Percentiles rank a stretch among this genome's conserved stretches.
phyloP scores from a whole-genome alignment of 805 yeast genomes.

The Candida stauntonica region DNA sequence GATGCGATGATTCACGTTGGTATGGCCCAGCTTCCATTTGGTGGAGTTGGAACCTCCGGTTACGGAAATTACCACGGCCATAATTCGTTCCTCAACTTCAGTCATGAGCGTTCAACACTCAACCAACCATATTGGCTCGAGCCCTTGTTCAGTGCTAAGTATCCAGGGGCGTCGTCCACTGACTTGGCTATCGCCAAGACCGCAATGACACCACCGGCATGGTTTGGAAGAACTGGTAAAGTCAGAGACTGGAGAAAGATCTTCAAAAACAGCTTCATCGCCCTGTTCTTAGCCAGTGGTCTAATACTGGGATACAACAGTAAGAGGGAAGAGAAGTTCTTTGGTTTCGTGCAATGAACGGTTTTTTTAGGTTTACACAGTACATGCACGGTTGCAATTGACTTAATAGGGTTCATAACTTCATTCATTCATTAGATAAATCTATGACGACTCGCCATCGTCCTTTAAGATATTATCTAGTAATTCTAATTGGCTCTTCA shows the following conservation, averaged over 20 bases:
- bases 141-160: slow-evolving; percentile 50
- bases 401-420: too few relatives aligned
- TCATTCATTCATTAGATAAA: too few relatives aligned
- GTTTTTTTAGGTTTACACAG: too few relatives aligned
- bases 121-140: slow-evolving; percentile 67
- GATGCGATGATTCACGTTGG: slow-evolving; percentile 73
- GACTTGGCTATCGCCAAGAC: slow-evolving; percentile 29
- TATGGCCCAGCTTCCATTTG: slow-evolving; percentile 71
- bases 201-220: slow-evolving; percentile 30
- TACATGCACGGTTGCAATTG: too few relatives aligned
- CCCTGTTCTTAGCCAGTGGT: slow-evolving; percentile 13
- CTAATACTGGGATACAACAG: slow-evolving; percentile 15
- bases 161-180: slow-evolving; percentile 51
- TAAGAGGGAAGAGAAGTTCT: slow-evolving; percentile 9
- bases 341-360: not conserved
- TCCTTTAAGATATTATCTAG: slow-evolving; percentile 28
- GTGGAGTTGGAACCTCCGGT: slow-evolving; percentile 88
- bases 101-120: slow-evolving; percentile 67
- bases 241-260: slow-evolving; percentile 22
- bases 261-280: slow-evolving; percentile 12
- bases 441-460: too few relatives aligned
- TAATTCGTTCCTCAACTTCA: slow-evolving; percentile 60
- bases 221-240: slow-evolving; percentile 35
- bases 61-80: slow-evolving; percentile 78
- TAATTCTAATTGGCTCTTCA: slow-evolving; percentile 41